Evolutionary conservation across 345 rosid genomes (phyloP).

Genomic region (Pistacia vera): DNA sequence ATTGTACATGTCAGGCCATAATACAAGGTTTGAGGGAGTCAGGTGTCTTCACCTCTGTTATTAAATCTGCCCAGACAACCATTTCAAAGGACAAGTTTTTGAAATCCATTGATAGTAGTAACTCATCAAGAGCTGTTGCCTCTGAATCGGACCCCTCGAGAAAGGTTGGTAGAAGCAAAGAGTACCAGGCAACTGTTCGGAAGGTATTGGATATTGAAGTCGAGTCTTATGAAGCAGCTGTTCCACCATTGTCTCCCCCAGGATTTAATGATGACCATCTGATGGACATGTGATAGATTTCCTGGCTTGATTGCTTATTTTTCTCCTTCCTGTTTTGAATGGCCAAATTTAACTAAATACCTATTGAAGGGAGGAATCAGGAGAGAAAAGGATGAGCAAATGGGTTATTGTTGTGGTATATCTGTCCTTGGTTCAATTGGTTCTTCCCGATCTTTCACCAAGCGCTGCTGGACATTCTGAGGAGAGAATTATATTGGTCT

Average conservation of each 20-base stretch:
- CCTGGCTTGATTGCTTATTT: conserved; percentile 26
- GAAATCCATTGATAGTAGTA: conserved; percentile 45
- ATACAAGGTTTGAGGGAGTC: conserved; percentile 85
- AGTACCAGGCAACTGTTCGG: conserved; percentile 55
- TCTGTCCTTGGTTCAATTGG: conserved; percentile 18
- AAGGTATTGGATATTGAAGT: conserved; percentile 46
- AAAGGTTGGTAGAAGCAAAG: conserved; percentile 46
- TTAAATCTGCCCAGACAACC: conserved; percentile 57
- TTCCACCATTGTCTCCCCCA: conserved; percentile 86
- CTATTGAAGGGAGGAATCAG: conserved; percentile 37
- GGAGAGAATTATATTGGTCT: conserved; percentile 13
- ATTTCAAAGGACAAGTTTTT: conserved; percentile 59
- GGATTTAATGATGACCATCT: conserved; percentile 35
- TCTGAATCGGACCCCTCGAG: conserved; percentile 53
- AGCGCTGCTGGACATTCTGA: conserved; percentile 31
- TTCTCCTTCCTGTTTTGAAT: conserved; percentile 25
- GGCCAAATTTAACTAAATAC: conserved; percentile 14
- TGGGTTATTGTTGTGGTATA: conserved; percentile 13
- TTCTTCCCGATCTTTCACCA: conserved; percentile 52
- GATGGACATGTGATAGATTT: conserved; percentile 24
- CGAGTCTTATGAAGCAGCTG: conserved; percentile 43
- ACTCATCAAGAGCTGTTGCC: conserved; percentile 54
- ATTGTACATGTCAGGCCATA: conserved; percentile 51
- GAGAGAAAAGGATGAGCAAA: conserved; percentile 31
- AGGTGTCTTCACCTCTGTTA: conserved; percentile 74